phyloP scores from a whole-genome alignment of 1,139 yeast genomes.

The Lodderomyces pseudojiufengensis region DNA sequence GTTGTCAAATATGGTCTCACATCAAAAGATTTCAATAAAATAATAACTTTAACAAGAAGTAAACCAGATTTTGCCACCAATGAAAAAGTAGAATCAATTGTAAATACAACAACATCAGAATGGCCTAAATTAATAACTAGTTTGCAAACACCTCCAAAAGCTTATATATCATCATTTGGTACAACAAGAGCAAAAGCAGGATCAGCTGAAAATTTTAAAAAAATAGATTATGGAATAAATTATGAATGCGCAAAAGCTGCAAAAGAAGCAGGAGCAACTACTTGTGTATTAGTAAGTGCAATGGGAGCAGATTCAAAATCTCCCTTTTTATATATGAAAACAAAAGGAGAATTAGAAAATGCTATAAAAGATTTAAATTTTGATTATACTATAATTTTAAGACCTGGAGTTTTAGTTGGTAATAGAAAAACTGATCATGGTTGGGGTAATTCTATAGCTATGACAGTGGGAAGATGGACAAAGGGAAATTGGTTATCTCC shows the following conservation, averaged over 20 bases:
- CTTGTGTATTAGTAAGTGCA: slow-evolving; percentile 62
- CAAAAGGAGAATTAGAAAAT: slow-evolving; percentile 65
- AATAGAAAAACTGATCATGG: slow-evolving; percentile 47
- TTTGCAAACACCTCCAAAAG: slow-evolving; percentile 15
- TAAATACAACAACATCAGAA: slow-evolving; percentile 25
- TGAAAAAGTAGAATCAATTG: slow-evolving; percentile 10
- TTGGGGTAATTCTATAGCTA: slow-evolving; percentile 22
- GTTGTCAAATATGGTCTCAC: slow-evolving; percentile 37
- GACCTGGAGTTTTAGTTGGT: slow-evolving; percentile 71
- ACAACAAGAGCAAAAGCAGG: slow-evolving; percentile 73
- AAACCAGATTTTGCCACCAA: slow-evolving; percentile 16
- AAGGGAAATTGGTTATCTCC: slow-evolving; percentile 34
- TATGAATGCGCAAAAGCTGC: slow-evolving; percentile 66
- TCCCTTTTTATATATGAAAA: slow-evolving; percentile 50
- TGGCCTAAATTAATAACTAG: slow-evolving; percentile 36
- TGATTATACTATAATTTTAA: slow-evolving; percentile 61
- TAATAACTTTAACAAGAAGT: slow-evolving; percentile 48
- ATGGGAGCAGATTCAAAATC: slow-evolving; percentile 55
- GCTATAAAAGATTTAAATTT: slow-evolving; percentile 55
- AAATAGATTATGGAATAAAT: slow-evolving; percentile 70
- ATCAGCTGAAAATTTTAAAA: slow-evolving; percentile 57
- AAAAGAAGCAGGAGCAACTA: slow-evolving; percentile 57
- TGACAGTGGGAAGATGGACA: slow-evolving; percentile 26
- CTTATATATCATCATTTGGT: slow-evolving; percentile 64
- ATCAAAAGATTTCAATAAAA: slow-evolving; percentile 26